Conservation (phyloP, 306 rosid genomes). For the Vicia villosa region DNA sequence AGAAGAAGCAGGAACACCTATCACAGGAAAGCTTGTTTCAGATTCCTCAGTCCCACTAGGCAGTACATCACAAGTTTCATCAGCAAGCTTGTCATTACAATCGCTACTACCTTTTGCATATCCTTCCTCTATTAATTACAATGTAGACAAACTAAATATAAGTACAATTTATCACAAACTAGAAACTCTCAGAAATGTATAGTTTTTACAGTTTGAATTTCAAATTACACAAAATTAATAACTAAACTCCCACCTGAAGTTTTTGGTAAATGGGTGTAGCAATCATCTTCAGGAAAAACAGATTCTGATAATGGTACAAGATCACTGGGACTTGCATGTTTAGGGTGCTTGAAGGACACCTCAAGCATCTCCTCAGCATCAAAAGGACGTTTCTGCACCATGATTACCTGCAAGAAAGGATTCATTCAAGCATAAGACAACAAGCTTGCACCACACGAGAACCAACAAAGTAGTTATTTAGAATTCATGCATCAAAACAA, state of each 20-base stretch:
- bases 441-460: neutral
- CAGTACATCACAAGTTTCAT: slow-evolving; percentile 49
- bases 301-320: slow-evolving; percentile 73
- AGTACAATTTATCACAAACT: slow-evolving; percentile 20
- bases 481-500: slow-evolving; percentile 25
- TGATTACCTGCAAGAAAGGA: slow-evolving; percentile 52
- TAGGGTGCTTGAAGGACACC: slow-evolving; percentile 69
- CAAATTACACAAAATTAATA: neutral
- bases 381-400: slow-evolving; percentile 88
- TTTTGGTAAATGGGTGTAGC: slow-evolving; percentile 33
- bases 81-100: slow-evolving; percentile 45
- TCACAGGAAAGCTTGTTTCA: slow-evolving; percentile 50
- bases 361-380: slow-evolving; percentile 68
- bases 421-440: slow-evolving; percentile 20
- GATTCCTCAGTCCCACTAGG: slow-evolving; percentile 45
- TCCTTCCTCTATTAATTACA: slow-evolving; percentile 65
- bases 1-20: slow-evolving; percentile 49
- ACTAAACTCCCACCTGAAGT: slow-evolving; percentile 65
- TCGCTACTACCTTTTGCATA: slow-evolving; percentile 43
- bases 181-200: slow-evolving; percentile 18
- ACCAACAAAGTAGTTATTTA: neutral
- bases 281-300: slow-evolving; percentile 54
- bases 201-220: slow-evolving; percentile 5
- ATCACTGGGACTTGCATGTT: slow-evolving; percentile 55
- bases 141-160: slow-evolving; percentile 25